phyloP scores from a whole-genome alignment of 208 protist species.

The Acanthamoeba sp. region DNA sequence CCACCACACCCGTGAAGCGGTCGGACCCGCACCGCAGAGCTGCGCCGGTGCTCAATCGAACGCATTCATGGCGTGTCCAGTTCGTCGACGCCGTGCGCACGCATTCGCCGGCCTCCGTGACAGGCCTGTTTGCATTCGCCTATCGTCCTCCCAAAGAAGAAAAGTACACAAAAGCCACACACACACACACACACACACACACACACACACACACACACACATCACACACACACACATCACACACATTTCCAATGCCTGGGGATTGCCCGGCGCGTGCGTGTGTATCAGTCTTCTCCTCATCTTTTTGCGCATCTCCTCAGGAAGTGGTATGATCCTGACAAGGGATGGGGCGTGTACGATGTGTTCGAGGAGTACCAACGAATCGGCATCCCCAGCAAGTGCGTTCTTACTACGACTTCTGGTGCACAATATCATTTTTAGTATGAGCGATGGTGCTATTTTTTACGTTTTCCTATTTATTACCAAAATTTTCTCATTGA shows the following conservation, averaged over 20 bases:
- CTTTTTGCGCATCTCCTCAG: not conserved
- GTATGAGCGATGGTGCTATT: too few species aligned
- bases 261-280: too few species aligned
- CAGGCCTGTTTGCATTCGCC: conserved; percentile 15
- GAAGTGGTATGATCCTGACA: not conserved
- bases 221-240: too few species aligned
- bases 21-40: too few species aligned
- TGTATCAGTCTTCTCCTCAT: not conserved
- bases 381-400: conserved; percentile 14
- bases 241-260: not conserved
- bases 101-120: conserved; percentile 19
- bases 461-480: too few species aligned
- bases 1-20: not conserved
- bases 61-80: not conserved
- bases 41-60: not conserved
- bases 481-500: too few species aligned
- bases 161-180: not conserved
- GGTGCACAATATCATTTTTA: not conserved
- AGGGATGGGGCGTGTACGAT: conserved; percentile 44
- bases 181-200: too few species aligned
- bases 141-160: conserved; percentile 38
- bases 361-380: not conserved
- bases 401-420: too few species aligned
- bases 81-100: conserved; percentile 45
- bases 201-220: too few species aligned